A percentile compares a stretch with the other conserved stretches of the same genome.
These are phyloP conservation scores for Ampelomyces quisqualis DNA, from an alignment of 2,329 filamentous ascomycete species.

Conservation along the genomic window DNA sequence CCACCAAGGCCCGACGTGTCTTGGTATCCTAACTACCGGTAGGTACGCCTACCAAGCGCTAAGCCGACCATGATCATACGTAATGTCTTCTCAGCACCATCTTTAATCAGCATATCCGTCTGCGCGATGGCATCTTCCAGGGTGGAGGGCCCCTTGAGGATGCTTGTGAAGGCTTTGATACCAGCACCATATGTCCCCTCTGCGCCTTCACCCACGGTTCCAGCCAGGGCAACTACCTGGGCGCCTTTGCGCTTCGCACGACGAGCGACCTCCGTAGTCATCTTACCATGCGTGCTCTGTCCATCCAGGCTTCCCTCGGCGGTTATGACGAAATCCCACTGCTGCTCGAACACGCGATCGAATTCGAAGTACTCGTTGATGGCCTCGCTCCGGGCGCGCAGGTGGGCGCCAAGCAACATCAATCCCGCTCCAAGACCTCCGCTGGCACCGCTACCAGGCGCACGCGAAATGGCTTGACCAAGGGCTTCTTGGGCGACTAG, in stretches of 20 bases:
- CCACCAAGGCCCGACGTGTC: not conserved
- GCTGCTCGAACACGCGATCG: constrained; percentile 48
- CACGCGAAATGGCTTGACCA: constrained; percentile 40
- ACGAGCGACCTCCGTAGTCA: constrained; percentile 55
- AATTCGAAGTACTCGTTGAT: constrained; percentile 55
- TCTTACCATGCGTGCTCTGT: constrained; percentile 56
- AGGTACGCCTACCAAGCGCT: constrained; percentile 23
- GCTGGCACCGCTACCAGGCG: constrained; percentile 54
- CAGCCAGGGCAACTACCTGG: constrained; percentile 48
- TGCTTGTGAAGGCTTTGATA: constrained; percentile 43
- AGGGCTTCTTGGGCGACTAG: constrained; percentile 39
- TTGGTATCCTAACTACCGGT: not conserved
- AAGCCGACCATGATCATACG: constrained; percentile 43
- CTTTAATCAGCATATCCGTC: constrained; percentile 38
- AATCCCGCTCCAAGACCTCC: constrained; percentile 56
- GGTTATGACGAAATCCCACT: constrained; percentile 55
- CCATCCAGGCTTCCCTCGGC: constrained; percentile 56
- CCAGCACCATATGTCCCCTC: constrained; percentile 31
- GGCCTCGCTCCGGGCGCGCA: constrained; percentile 53
- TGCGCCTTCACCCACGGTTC: constrained; percentile 34
- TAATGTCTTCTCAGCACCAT: constrained; percentile 43
- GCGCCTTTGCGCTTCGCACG: constrained; percentile 50
- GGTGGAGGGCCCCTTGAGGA: constrained; percentile 37
- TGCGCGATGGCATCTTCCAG: constrained; percentile 40
- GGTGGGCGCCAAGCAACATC: constrained; percentile 49